Percentiles rank a stretch among this genome's conserved stretches.
These are phyloP conservation scores for Aureoboletus auriporus DNA, from an alignment of 768 basidiomycete genomes.

Conservation along the genomic window DNA sequence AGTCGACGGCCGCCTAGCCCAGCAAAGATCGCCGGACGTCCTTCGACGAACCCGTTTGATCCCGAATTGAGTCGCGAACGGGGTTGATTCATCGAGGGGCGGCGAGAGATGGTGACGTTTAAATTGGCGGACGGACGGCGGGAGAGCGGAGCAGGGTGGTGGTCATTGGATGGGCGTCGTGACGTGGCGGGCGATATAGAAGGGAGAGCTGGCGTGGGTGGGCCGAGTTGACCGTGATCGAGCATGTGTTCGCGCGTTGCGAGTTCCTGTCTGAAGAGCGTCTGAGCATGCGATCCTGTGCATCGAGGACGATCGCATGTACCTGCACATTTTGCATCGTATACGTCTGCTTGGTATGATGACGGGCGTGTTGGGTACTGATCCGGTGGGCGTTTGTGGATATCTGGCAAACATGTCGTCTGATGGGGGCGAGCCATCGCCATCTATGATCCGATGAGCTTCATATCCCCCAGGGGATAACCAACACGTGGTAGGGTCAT, in stretches of 20 bases:
- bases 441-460: conserved; percentile 44
- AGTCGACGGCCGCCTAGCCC: conserved; percentile 29
- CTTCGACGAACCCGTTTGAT: conserved; percentile 16
- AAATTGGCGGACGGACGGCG: conserved; percentile 20
- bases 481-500: neutral
- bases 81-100: conserved; percentile 21
- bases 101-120: conserved; percentile 29
- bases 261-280: conserved; percentile 56
- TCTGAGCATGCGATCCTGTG: neutral
- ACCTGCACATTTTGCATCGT: conserved; percentile 92
- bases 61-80: conserved; percentile 22
- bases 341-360: conserved; percentile 59
- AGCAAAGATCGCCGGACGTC: conserved; percentile 18
- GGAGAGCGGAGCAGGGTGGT: conserved; percentile 13
- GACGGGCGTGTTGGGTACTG: conserved; percentile 55
- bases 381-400: conserved; percentile 62
- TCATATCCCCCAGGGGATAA: neutral
- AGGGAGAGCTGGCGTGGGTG: conserved; percentile 52
- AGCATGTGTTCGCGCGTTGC: conserved; percentile 93
- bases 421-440: conserved; percentile 61
- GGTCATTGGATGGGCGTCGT: conserved; percentile 36
- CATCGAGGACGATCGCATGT: conserved; percentile 10
- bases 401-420: conserved; percentile 75
- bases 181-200: conserved; percentile 46
- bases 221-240: conserved; percentile 78